Evolutionary conservation across 1,284 basidiomycete species (phyloP), one percentile per base, ranked within the genome.

Genomic region (Ceratobasidium sp.): DNA sequence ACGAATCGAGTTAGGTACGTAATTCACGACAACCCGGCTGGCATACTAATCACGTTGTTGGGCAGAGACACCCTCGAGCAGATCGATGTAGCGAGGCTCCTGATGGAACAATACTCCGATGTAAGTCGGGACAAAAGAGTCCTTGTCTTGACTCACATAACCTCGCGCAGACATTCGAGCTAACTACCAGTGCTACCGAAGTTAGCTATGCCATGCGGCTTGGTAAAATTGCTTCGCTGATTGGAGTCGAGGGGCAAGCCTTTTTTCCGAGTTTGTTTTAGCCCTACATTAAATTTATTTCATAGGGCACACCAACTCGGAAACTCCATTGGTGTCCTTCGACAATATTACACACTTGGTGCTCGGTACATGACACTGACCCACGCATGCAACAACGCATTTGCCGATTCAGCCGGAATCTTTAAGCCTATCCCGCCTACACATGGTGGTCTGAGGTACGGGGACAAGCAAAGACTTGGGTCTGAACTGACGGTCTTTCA

Each of bases 291-390:
- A 13, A 29, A 22, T 7, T 9, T 19, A 7, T 13, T 7, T 51
- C 22, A 53, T 79, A 94, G 93, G 34, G 94, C 85, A 0, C 95
- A 98, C 81, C 94, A 96, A 80, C 84, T 98, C 14, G 95, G 94
- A 27, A 95, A 96, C 81, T 96, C 94, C 0, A 86, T 98, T 58
- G 88, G 88, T 16, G 90, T 91, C 3, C 84, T 96, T 43, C 88
- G 95, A 31, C 89, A 90, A 79, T 94, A 92, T 80, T 87, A 93
- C 78, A 84, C 84, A n/a, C 88, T 98, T 13, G 96, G 96, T 19
- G 93, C 92, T 16, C 89, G 94, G 76, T 98, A 96, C 80, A 83
- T 96, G 75, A 97, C 96, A 11, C 84, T 98, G 31, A 96, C 95
- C 0, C 95, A 97, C 81, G 85, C 82, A 2, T 98, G 95, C 83